Conservation (phyloP, 208 protist genomes). For the Dictyostelium gargantuum region DNA sequence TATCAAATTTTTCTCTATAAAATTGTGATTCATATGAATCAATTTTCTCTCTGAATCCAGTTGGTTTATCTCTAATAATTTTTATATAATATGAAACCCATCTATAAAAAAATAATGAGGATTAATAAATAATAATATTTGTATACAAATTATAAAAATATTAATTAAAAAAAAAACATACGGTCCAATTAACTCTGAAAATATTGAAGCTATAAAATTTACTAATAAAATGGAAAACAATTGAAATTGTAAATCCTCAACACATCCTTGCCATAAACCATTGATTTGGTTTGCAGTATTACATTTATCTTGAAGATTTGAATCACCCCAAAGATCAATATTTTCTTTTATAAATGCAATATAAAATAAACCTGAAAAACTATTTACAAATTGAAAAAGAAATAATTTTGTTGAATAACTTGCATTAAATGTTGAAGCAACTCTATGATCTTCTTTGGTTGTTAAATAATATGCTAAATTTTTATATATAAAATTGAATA, state of each 20-base stretch:
- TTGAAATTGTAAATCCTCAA: constrained; percentile 6
- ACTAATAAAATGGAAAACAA: constrained; percentile 8
- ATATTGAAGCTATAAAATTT: background rate
- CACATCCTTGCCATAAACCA: constrained; percentile 13
- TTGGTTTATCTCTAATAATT: background rate
- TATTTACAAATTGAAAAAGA: constrained; percentile 82
- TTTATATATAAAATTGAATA: constrained; percentile 32
- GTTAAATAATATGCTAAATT: background rate
- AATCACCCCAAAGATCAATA: background rate
- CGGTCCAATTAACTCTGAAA: background rate
- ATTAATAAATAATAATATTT: background rate
- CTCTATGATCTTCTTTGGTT: background rate
- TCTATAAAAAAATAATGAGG: background rate
- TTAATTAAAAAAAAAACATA: background rate
- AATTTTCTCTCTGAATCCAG: background rate
- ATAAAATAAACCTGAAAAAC: constrained; percentile 74
- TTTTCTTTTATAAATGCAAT: constrained; percentile 66
- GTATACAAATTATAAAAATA: background rate
- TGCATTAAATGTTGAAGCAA: background rate
- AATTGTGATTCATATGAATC: constrained; percentile 14
- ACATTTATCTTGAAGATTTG: background rate
- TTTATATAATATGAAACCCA: background rate
- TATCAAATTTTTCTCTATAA: background rate
- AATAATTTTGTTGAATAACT: constrained; percentile 68
- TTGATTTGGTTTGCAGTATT: background rate